Percentiles rank a stretch among this genome's conserved stretches.
Evolutionary conservation across 192 early-diverging fungal genomes (phyloP).

Genomic region (Linnemannia zychae): DNA sequence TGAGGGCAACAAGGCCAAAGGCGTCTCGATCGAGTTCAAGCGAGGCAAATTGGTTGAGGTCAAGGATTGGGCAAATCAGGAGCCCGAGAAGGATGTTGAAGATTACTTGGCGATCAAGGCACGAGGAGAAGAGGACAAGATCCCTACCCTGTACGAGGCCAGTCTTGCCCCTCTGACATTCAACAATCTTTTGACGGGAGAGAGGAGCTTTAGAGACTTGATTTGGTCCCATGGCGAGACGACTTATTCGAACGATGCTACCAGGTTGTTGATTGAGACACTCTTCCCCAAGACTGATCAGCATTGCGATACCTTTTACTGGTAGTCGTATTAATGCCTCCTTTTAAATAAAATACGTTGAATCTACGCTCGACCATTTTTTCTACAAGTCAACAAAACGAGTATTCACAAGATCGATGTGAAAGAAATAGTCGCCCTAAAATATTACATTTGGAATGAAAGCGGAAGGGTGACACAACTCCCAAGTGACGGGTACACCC

Average conservation of each 20-base stretch:
- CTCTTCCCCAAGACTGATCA: conserved; percentile 40
- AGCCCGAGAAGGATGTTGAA: conserved; percentile 5
- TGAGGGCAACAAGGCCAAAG: conserved; percentile 29
- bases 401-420: too few relatives aligned
- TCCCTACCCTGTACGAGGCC: conserved; percentile 7
- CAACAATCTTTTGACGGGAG: conserved; percentile 10
- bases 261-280: conserved; percentile 20
- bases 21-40: conserved; percentile 28
- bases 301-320: conserved; percentile 27
- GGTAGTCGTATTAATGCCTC: too few relatives aligned
- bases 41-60: conserved; percentile 32
- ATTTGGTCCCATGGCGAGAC: neutral
- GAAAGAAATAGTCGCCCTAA: too few relatives aligned
- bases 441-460: too few relatives aligned
- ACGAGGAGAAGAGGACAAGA: neutral
- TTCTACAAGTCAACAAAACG: too few relatives aligned
- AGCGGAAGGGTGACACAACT: too few relatives aligned
- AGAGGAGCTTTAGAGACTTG: conserved; percentile 15
- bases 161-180: conserved; percentile 20
- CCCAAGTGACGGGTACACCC: too few relatives aligned
- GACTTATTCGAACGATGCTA: conserved; percentile 9
- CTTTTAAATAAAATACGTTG: too few relatives aligned
- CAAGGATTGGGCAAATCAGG: conserved; percentile 19
- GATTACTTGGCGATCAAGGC: neutral
- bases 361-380: too few relatives aligned